A percentile compares a stretch with the other conserved stretches of the same genome.
These are phyloP conservation scores for Leonotis leonurus DNA, from an alignment of 257 asterid species.

Conservation along the genomic window DNA sequence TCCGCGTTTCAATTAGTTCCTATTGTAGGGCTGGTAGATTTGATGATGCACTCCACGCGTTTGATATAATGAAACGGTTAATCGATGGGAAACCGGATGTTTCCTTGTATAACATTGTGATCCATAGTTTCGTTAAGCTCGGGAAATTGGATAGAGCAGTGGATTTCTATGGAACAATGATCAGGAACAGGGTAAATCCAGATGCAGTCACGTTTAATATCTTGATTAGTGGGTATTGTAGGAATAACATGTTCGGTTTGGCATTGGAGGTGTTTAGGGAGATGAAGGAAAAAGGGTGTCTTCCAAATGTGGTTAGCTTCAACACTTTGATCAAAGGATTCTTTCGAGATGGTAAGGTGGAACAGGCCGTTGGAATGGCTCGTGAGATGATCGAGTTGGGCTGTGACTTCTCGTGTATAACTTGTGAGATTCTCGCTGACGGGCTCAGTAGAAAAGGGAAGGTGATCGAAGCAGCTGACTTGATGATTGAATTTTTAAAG, in stretches of 20 bases:
- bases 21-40: slow-evolving; percentile 59
- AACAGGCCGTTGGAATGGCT: slow-evolving; percentile 72
- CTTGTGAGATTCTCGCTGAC: slow-evolving; percentile 74
- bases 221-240: slow-evolving; percentile 72
- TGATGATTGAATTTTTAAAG: slow-evolving; percentile 50
- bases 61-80: slow-evolving; percentile 58
- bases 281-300: slow-evolving; percentile 77
- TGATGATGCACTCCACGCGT: slow-evolving; percentile 51
- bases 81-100: slow-evolving; percentile 74
- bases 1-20: slow-evolving; percentile 55
- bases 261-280: slow-evolving; percentile 72
- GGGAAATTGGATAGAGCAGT: slow-evolving; percentile 43
- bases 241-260: slow-evolving; percentile 35
- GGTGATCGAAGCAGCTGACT: slow-evolving; percentile 43
- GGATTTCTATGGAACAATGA: slow-evolving; percentile 55
- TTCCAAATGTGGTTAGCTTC: slow-evolving; percentile 84
- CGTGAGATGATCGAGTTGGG: slow-evolving; percentile 76
- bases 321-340: slow-evolving; percentile 81
- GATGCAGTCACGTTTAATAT: slow-evolving; percentile 68
- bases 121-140: slow-evolving; percentile 67
- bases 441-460: slow-evolving; percentile 61
- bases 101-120: slow-evolving; percentile 55
- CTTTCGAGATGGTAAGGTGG: slow-evolving; percentile 61
- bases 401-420: slow-evolving; percentile 56
- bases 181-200: slow-evolving; percentile 60